Conservation (phyloP, 2,329 filamentous ascomycete species). For the Penicillium sp. region DNA sequence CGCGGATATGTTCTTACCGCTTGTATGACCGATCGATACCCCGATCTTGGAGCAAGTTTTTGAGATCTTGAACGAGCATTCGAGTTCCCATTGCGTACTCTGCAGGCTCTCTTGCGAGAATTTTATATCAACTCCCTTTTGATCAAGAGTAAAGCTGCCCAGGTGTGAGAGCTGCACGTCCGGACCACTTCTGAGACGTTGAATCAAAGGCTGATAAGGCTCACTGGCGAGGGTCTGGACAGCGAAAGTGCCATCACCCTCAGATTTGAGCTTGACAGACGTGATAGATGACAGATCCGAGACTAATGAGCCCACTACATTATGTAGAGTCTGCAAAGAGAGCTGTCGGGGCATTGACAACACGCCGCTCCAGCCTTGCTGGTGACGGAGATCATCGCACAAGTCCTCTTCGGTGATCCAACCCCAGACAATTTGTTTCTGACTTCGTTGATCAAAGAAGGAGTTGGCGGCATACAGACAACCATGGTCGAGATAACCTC, state of each 20-base stretch:
- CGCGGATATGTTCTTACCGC: neutral
- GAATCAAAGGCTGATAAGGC: neutral
- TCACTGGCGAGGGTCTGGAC: neutral
- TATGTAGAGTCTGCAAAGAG: neutral
- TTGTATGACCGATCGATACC: neutral
- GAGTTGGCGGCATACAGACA: slow-evolving; percentile 14
- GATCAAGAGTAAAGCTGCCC: neutral
- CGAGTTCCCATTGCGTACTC: neutral
- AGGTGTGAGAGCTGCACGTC: neutral
- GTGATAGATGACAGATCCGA: neutral
- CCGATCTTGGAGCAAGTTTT: neutral
- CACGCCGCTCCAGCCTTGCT: neutral
- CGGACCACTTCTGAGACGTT: neutral
- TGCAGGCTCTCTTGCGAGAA: neutral
- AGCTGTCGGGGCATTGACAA: neutral
- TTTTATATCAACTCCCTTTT: neutral
- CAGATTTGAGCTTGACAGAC: neutral
- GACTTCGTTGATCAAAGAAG: slow-evolving; percentile 8
- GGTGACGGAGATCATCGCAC: neutral
- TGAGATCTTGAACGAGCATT: neutral
- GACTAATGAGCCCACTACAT: neutral
- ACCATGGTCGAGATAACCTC: slow-evolving; percentile 6
- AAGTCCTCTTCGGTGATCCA: slow-evolving; percentile 13
- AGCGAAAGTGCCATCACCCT: neutral
- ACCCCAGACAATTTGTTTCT: slow-evolving; percentile 5